Percentiles rank a stretch among this genome's conserved stretches.
Evolutionary conservation across 2,329 filamentous ascomycete genomes (phyloP).

Genomic region (Stemphylium beticola): DNA sequence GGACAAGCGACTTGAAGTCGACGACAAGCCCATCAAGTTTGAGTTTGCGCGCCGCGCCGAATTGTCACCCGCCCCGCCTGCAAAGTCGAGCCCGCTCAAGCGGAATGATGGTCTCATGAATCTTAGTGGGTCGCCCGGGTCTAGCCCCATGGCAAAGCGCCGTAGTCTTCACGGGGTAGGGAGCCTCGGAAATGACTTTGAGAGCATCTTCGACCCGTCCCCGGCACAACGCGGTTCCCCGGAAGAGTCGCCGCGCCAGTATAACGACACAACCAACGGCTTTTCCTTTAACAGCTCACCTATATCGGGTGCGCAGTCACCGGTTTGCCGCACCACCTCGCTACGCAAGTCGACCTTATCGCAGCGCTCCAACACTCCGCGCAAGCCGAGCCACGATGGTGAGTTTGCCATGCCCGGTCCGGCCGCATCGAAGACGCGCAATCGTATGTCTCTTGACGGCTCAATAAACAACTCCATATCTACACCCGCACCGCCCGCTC

Average conservation of each 20-base stretch:
- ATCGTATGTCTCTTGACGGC: slow-evolving; percentile 80
- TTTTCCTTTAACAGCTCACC: slow-evolving; percentile 48
- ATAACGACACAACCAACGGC: slow-evolving; percentile 39
- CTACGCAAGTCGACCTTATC: slow-evolving; percentile 86
- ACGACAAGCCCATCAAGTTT: slow-evolving; percentile 56
- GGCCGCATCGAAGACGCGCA: slow-evolving; percentile 64
- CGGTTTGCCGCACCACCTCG: slow-evolving; percentile 65
- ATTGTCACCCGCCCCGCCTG: slow-evolving; percentile 52
- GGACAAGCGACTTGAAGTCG: slow-evolving; percentile 52
- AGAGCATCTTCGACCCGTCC: slow-evolving; percentile 74
- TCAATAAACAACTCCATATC: slow-evolving; percentile 67
- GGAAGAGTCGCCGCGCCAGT: slow-evolving; percentile 30
- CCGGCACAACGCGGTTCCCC: slow-evolving; percentile 23
- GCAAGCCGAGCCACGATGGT: slow-evolving; percentile 49
- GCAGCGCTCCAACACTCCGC: slow-evolving; percentile 64
- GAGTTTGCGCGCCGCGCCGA: slow-evolving; percentile 49
- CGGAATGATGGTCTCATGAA: slow-evolving; percentile 90
- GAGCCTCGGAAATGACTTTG: slow-evolving; percentile 65
- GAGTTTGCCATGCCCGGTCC: slow-evolving; percentile 62
- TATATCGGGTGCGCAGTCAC: slow-evolving; percentile 37
- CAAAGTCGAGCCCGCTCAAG: slow-evolving; percentile 84
- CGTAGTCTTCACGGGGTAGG: slow-evolving; percentile 81
- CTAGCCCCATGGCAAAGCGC: slow-evolving; percentile 89
- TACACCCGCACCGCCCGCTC: slow-evolving; percentile 62
- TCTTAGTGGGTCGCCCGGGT: slow-evolving; percentile 76